These are phyloP conservation scores for Russula dissimulans DNA, from an alignment of 768 basidiomycete species.

Conservation along the genomic window DNA sequence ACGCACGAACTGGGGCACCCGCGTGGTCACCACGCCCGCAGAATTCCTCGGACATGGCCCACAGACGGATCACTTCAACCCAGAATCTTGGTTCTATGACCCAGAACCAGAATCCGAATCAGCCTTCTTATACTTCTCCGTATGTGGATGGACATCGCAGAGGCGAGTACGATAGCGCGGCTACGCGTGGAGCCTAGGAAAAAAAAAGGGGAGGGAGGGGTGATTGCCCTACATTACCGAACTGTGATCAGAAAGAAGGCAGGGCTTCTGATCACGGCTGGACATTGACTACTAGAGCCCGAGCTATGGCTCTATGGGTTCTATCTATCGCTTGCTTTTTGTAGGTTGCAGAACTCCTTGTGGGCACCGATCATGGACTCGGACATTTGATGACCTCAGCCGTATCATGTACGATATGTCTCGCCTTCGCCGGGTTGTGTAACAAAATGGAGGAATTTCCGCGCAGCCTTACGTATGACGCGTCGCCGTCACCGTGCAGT, in stretches of 20 bases:
- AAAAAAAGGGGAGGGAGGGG: too few species aligned
- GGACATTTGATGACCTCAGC: not conserved
- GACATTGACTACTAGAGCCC: not conserved
- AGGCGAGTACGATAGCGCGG: not conserved
- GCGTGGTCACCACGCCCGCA: slow-evolving; percentile 6
- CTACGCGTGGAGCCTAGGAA: not conserved
- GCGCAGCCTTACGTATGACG: not conserved
- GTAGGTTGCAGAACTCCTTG: not conserved
- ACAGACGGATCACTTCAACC: slow-evolving; percentile 3
- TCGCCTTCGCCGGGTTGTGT: not conserved
- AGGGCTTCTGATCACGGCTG: not conserved
- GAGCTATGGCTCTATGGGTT: not conserved
- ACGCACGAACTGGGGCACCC: not conserved
- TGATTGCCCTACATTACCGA: not conserved
- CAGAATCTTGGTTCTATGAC: slow-evolving; percentile 1
- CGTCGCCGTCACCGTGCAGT: not conserved
- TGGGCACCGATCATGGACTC: slow-evolving; percentile 1
- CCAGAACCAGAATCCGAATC: not conserved
- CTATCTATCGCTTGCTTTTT: not conserved
- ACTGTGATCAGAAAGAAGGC: not conserved
- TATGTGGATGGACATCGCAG: slow-evolving; percentile 6
- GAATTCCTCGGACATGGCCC: slow-evolving; percentile 1
- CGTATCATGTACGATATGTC: slow-evolving; percentile 8
- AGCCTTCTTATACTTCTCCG: not conserved
- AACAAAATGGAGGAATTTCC: not conserved